Evolutionary conservation across 306 rosid genomes (phyloP).

Genomic region (Castanea mollissima): DNA sequence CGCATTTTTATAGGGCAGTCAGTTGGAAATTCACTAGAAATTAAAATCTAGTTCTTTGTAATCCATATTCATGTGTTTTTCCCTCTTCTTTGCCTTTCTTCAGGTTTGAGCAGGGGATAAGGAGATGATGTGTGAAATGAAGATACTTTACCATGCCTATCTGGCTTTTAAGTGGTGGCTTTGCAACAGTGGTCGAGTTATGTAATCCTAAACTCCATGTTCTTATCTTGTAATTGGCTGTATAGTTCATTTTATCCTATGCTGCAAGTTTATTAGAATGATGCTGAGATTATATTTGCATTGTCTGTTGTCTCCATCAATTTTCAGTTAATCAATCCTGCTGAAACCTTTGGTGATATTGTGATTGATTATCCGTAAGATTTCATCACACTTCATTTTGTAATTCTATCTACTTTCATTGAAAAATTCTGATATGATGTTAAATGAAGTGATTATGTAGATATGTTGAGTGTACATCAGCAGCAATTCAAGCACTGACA

Average conservation of each 20-base stretch:
- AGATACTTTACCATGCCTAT: background rate
- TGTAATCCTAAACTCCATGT: background rate
- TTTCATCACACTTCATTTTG: background rate
- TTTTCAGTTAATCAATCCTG: conserved; percentile 83
- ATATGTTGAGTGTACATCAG: conserved; percentile 83
- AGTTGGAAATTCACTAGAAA: background rate
- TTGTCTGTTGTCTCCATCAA: conserved; percentile 11
- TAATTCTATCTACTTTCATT: background rate
- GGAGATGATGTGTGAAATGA: background rate
- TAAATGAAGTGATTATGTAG: conserved; percentile 33
- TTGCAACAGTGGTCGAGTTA: background rate
- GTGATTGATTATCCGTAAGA: conserved; percentile 94
- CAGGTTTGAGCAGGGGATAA: background rate
- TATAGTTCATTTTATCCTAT: background rate
- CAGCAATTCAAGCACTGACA: conserved; percentile 76
- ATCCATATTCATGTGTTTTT: background rate
- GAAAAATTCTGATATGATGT: background rate
- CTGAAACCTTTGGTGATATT: conserved; percentile 95
- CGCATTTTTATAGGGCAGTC: background rate
- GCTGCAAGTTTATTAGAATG: background rate
- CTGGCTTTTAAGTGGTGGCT: background rate
- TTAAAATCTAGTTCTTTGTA: background rate
- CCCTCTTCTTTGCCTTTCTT: no score
- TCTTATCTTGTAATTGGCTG: background rate
- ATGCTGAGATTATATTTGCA: background rate